These are phyloP conservation scores for Microsporum canis DNA, from an alignment of 2,329 filamentous ascomycete species.

Conservation along the genomic window DNA sequence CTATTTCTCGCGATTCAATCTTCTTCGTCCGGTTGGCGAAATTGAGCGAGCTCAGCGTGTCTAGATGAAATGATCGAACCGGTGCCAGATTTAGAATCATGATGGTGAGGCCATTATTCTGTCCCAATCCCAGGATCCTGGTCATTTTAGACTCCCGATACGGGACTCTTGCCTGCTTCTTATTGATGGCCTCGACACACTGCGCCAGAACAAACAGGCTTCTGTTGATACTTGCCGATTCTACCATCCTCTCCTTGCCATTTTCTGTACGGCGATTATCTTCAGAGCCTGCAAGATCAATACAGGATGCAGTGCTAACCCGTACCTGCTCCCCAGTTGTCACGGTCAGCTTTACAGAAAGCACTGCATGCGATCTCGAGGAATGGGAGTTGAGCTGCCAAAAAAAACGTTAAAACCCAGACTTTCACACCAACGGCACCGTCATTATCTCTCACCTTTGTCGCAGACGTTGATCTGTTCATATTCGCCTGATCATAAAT, in stretches of 20 bases:
- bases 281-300: slow-evolving; percentile 89
- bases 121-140: slow-evolving; percentile 76
- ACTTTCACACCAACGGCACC: not conserved
- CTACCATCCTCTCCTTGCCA: slow-evolving; percentile 80
- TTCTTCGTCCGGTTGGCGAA: slow-evolving; percentile 93
- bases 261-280: slow-evolving; percentile 93
- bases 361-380: slow-evolving; percentile 77
- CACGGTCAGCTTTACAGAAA: slow-evolving; percentile 80
- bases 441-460: slow-evolving; percentile 45
- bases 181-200: slow-evolving; percentile 88
- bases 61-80: slow-evolving; percentile 81
- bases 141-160: slow-evolving; percentile 98
- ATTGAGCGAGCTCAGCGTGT: slow-evolving; percentile 86
- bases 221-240: slow-evolving; percentile 96
- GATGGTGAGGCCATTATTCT: slow-evolving; percentile 88
- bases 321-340: slow-evolving; percentile 55
- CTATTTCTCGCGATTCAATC: slow-evolving; percentile 88
- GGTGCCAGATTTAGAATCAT: slow-evolving; percentile 95
- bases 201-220: slow-evolving; percentile 88
- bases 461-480: slow-evolving; percentile 79
- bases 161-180: slow-evolving; percentile 63
- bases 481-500: slow-evolving; percentile 86
- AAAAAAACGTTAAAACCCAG: slow-evolving; percentile 9
- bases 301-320: slow-evolving; percentile 80
- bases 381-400: slow-evolving; percentile 70